phyloP scores from a whole-genome alignment of 805 yeast species.

The Spathaspora girioi region DNA sequence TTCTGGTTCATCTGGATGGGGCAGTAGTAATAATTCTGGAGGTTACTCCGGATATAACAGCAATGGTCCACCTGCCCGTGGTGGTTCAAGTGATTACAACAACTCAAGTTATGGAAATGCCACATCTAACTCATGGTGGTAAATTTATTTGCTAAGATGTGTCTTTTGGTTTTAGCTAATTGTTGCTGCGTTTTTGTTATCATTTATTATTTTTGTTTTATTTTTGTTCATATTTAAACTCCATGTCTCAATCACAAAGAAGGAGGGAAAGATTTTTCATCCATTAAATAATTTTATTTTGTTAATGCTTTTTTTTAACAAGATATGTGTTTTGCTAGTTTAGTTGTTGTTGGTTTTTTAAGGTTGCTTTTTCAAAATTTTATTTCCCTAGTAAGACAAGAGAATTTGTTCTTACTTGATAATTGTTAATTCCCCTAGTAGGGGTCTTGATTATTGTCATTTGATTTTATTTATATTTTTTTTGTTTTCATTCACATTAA shows the following conservation, averaged over 20 bases:
- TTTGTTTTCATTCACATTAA: slow-evolving; percentile 8
- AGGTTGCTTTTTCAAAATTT: background rate
- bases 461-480: slow-evolving; percentile 5
- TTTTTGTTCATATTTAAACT: slow-evolving; percentile 5
- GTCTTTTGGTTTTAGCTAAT: slow-evolving; percentile 2
- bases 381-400: background rate
- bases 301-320: background rate
- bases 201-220: background rate
- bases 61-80: slow-evolving; percentile 2
- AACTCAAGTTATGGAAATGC: slow-evolving; percentile 36
- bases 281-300: slow-evolving; percentile 4
- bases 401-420: background rate
- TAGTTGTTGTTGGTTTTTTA: background rate
- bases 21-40: slow-evolving; percentile 14
- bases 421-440: slow-evolving; percentile 17
- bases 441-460: slow-evolving; percentile 12
- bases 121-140: slow-evolving; percentile 42
- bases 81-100: slow-evolving; percentile 13
- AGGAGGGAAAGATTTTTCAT: slow-evolving; percentile 1
- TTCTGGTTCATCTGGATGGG: slow-evolving; percentile 12
- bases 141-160: slow-evolving; percentile 3
- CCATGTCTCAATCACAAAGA: slow-evolving; percentile 7
- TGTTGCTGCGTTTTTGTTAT: background rate
- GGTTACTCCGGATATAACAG: slow-evolving; percentile 11
- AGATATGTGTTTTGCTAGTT: background rate